Conservation (phyloP, 208 protist species). For the Novymonas esmeraldas region DNA sequence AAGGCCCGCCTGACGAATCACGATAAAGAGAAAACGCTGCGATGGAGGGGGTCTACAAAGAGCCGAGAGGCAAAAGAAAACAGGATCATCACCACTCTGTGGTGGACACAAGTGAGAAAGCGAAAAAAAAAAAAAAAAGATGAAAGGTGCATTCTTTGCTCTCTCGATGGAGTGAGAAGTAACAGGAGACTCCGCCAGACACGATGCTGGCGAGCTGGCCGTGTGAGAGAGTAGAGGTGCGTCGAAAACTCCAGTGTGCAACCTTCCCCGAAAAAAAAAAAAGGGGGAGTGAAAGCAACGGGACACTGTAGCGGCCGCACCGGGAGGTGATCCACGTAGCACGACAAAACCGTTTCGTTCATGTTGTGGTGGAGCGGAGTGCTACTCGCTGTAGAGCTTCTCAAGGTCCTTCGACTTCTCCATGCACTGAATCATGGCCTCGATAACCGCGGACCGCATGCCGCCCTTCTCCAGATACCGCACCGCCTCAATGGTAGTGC, state of each 20-base stretch:
- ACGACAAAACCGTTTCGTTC: too few relatives aligned
- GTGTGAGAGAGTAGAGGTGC: neutral
- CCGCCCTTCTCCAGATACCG: constrained; percentile 91
- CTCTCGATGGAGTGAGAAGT: neutral
- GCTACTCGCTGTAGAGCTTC: constrained; percentile 32
- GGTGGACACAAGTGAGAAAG: neutral
- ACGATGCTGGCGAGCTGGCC: too few relatives aligned
- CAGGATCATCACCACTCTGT: neutral
- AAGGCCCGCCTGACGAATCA: too few relatives aligned
- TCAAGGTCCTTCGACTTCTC: constrained; percentile 91
- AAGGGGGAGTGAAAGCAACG: constrained; percentile 1
- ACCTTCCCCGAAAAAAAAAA: constrained; percentile 6
- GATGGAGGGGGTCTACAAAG: constrained; percentile 7
- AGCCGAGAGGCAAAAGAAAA: constrained; percentile 10
- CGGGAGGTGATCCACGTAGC: too few relatives aligned
- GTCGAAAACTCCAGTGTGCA: too few relatives aligned
- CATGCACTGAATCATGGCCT: constrained; percentile 91
- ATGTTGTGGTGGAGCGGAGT: too few relatives aligned
- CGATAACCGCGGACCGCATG: constrained; percentile 91
- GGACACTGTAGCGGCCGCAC: neutral
- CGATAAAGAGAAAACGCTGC: too few relatives aligned
- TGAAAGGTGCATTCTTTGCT: constrained; percentile 3
- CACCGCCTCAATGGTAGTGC: constrained; percentile 96
- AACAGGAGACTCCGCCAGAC: constrained; percentile 1
- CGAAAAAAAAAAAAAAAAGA: constrained; percentile 26